These are phyloP conservation scores for Saccharomycopsis schoenii DNA, from an alignment of 805 yeast species.

Conservation along the genomic window DNA sequence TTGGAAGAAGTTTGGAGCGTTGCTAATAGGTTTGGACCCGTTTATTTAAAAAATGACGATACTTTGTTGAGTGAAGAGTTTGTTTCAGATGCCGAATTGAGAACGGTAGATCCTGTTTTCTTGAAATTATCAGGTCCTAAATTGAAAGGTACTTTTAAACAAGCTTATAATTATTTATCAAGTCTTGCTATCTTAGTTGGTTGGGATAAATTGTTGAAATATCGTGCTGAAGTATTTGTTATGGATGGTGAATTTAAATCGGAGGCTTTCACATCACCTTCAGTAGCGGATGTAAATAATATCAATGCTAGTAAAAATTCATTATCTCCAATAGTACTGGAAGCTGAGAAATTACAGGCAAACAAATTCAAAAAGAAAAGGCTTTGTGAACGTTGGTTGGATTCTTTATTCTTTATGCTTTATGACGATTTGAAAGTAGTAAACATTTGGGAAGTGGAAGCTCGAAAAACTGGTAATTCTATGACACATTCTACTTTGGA, in stretches of 20 bases:
- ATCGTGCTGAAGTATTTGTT: constrained; percentile 64
- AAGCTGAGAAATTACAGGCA: neutral
- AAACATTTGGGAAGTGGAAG: constrained; percentile 22
- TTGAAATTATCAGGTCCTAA: constrained; percentile 41
- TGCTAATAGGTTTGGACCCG: constrained; percentile 15
- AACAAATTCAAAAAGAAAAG: constrained; percentile 34
- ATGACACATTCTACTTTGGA: constrained; percentile 53
- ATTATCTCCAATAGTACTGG: neutral
- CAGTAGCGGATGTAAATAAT: neutral
- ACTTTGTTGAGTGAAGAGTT: constrained; percentile 16
- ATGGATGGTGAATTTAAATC: constrained; percentile 60
- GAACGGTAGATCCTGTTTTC: constrained; percentile 37
- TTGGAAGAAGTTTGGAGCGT: constrained; percentile 15
- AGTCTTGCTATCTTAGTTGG: constrained; percentile 59
- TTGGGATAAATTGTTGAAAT: constrained; percentile 66
- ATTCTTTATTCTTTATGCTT: constrained; percentile 29
- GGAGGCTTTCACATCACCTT: neutral
- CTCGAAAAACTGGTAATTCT: constrained; percentile 20
- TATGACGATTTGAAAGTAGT: constrained; percentile 29
- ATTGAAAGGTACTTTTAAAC: constrained; percentile 42
- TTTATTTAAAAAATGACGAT: constrained; percentile 16
- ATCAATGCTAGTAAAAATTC: neutral
- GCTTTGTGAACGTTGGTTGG: constrained; percentile 72
- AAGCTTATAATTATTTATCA: constrained; percentile 64
- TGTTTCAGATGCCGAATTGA: constrained; percentile 26